These are phyloP conservation scores for Hypoxylon lienhwacheense DNA, from an alignment of 495 filamentous ascomycete genomes.

Conservation along the genomic window DNA sequence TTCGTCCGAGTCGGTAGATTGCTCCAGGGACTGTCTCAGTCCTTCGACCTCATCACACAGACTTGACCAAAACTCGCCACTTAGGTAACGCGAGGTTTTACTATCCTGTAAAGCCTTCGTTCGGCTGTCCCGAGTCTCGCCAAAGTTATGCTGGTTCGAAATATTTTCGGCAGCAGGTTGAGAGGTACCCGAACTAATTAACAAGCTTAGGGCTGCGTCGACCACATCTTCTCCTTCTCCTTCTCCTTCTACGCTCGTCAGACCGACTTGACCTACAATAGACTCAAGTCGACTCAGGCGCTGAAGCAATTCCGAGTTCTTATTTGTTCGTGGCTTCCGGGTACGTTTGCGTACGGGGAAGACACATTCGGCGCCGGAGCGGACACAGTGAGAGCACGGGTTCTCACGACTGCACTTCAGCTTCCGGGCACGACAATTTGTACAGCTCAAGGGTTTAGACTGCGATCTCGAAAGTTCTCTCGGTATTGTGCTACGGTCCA, in stretches of 20 bases:
- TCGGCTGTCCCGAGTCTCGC: constrained; percentile 17
- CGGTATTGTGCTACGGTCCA: constrained; percentile 8
- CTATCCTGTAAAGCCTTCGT: constrained; percentile 26
- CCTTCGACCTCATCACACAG: constrained; percentile 67
- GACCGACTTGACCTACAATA: constrained; percentile 60
- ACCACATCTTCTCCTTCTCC: background rate
- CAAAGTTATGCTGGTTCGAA: constrained; percentile 40
- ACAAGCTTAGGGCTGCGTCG: background rate
- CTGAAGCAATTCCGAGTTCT: constrained; percentile 62
- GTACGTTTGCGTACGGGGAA: constrained; percentile 65
- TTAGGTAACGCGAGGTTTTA: constrained; percentile 62
- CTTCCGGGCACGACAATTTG: constrained; percentile 74
- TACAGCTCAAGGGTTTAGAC: constrained; percentile 59
- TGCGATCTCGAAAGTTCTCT: constrained; percentile 1
- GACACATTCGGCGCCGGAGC: constrained; percentile 68
- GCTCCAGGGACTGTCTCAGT: constrained; percentile 43
- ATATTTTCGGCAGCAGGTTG: constrained; percentile 38
- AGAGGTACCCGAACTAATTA: constrained; percentile 11
- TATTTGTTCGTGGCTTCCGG: constrained; percentile 40
- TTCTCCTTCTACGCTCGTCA: constrained; percentile 12
- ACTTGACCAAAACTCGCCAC: constrained; percentile 76
- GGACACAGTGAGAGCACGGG: constrained; percentile 73
- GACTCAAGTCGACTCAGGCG: constrained; percentile 70
- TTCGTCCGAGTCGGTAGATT: constrained; percentile 52
- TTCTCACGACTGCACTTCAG: constrained; percentile 67